phyloP scores from a whole-genome alignment of 495 filamentous ascomycete species.

The Penicillium bovifimosum region DNA sequence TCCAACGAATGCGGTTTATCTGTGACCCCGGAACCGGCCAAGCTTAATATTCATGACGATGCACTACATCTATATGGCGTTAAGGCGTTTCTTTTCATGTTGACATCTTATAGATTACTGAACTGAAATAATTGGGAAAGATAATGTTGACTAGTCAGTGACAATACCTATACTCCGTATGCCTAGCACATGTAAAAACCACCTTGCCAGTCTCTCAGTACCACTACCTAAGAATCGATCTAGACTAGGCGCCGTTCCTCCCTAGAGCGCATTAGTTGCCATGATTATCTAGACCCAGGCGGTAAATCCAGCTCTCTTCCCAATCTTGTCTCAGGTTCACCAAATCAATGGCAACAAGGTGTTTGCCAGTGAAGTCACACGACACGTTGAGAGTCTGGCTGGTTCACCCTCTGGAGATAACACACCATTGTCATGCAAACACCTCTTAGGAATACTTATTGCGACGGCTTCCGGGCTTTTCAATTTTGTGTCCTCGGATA shows the following conservation, averaged over 20 bases:
- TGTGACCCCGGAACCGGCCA: conserved; percentile 1
- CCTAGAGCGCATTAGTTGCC: not conserved
- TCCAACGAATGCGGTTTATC: conserved; percentile 22
- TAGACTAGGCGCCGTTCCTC: not conserved
- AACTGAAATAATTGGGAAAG: too few relatives aligned
- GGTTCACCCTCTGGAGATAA: not conserved
- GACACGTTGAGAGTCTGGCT: not conserved
- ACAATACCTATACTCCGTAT: not conserved
- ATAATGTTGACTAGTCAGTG: too few relatives aligned
- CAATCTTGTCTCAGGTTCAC: conserved; percentile 43
- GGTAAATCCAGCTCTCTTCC: conserved; percentile 37
- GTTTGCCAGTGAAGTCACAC: conserved; percentile 2
- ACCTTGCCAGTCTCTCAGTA: not conserved
- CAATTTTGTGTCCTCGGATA: not conserved
- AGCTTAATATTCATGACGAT: conserved; percentile 1
- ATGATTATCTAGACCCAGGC: not conserved
- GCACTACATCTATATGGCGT: not conserved
- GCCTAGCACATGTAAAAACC: not conserved
- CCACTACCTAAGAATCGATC: too few relatives aligned
- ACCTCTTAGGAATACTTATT: not conserved
- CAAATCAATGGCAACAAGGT: not conserved
- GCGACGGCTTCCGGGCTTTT: too few relatives aligned
- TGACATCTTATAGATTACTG: too few relatives aligned
- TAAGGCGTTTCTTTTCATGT: not conserved
- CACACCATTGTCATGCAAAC: not conserved